Evolutionary conservation across 139 green algal genomes (phyloP), one percentile per base, ranked within the genome.

Genomic region (Axilococcus clingmanii): DNA sequence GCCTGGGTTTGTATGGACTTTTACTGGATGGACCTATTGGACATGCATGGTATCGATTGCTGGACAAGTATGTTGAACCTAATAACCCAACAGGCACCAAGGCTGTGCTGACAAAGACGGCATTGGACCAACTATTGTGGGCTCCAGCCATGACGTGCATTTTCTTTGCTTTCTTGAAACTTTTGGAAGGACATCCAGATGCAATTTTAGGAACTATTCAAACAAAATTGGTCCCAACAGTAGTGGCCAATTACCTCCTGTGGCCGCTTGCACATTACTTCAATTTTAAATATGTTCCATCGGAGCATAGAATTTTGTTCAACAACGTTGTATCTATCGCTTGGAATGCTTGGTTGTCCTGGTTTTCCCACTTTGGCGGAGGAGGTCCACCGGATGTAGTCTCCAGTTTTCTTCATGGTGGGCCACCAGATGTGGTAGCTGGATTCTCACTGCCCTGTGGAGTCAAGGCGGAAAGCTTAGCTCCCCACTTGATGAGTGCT

Each of bases 211-310:
- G 38, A 27, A 71, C 67, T 14, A 65, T 81, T 31, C 61, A 71
- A 53, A 34, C 49, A 5, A 82, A 83, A 61, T 50, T 89, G 32
- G 40, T 67, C 40, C 65, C 61, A 4, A 80, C 63, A 4, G 42
- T 85, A 29, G 34, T 80, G 14, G 75, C 78, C 37, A 85, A 86
- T 55, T 86, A 85, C 40, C 9, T 20, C 16, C 29, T 40, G n/a
- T 40, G 80, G 80, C 80, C 80, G 1, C 34, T 72, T 12, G 75
- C 78, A 2, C 83, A 92, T 54, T 57, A 85, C 7, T 69, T 94
- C 57, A 92, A 90, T 73, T 94, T 94, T 76, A 61, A 57, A 11
- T 79, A 78, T 42, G 68, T 91, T 8, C 76, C 83, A 16, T 65
- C 65, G 3, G 48, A 81, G 37, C 78, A 84, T 30, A 66, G 84